Evolutionary conservation across 2,329 filamentous ascomycete species (phyloP), one percentile per base, ranked within the genome.

Genomic region (Exophiala alcalophila): DNA sequence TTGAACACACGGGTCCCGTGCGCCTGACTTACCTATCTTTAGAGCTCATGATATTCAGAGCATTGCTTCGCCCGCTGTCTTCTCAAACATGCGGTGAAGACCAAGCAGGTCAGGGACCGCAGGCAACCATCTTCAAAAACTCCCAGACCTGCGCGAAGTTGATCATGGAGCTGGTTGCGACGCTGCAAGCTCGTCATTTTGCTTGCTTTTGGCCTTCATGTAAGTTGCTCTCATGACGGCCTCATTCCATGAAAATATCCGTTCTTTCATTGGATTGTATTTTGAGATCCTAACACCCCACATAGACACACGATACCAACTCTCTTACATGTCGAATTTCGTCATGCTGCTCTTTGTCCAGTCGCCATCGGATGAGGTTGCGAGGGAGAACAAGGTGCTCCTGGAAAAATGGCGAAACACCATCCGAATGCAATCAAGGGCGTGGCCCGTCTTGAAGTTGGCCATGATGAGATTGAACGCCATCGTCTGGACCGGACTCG

Each of bases 271-370:
- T n/a, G n/a, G n/a, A n/a, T n/a, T n/a, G n/a, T n/a, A n/a, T n/a
- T n/a, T n/a, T n/a, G n/a, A n/a, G n/a, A n/a, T n/a, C n/a, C n/a
- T n/a, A n/a, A n/a, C n/a, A n/a, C n/a, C n/a, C n/a, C n/a, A n/a
- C n/a, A n/a, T n/a, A n/a, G 40, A 44, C 21, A 44, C 40, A 24
- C 31, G 40, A 24, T 36, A 44, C 33, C 40, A 44, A 30, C 25
- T 44, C 18, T 44, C 40, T 2, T 44, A 44, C 32, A 44, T 44
- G 40, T 31, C 40, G n/a, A 44, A 44, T 19, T 44, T 44, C 21
- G 33, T 20, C 24, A 19, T 44, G 9, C 40, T 44, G 18, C 40
- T 37, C 31, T 44, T 44, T 32, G 40, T 44, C 32, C 40, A 44
- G 26, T 44, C 40, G 24, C 40, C 40, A 19, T 44, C 40, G 15